Percentiles rank a stretch among this genome's conserved stretches.
Evolutionary conservation across 2,329 filamentous ascomycete genomes (phyloP).

Genomic region (Microcyclospora pomicola): DNA sequence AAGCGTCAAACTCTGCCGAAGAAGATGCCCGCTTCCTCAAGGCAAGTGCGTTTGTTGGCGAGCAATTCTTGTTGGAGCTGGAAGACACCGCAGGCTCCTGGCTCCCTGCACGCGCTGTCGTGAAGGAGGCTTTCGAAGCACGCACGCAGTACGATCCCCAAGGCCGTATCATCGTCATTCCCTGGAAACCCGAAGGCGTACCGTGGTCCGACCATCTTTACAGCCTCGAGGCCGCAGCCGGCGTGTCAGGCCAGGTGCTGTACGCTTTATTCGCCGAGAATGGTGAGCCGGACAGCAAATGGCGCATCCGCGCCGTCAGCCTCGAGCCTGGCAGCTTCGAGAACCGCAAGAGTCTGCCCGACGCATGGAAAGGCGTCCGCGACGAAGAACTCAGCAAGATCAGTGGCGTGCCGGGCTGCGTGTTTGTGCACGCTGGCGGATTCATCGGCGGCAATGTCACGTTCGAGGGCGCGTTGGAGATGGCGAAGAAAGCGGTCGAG

Average conservation of each 20-base stretch:
- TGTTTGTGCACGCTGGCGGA: constrained; percentile 88
- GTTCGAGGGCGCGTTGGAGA: constrained; percentile 71
- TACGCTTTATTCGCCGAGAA: constrained; percentile 91
- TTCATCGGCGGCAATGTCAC: constrained; percentile 96
- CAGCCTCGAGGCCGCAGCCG: constrained; percentile 55
- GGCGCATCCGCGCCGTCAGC: constrained; percentile 89
- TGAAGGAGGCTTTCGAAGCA: constrained; percentile 59
- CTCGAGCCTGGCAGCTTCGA: constrained; percentile 73
- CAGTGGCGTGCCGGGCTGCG: constrained; percentile 54
- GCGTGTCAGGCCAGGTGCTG: constrained; percentile 42
- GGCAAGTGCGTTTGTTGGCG: constrained; percentile 73
- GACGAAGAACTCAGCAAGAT: constrained; percentile 72
- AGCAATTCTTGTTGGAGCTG: constrained; percentile 72
- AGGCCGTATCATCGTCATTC: constrained; percentile 69
- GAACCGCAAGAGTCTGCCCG: constrained; percentile 81
- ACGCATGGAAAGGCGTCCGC: constrained; percentile 80
- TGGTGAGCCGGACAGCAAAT: constrained; percentile 60
- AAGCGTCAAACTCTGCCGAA: constrained; percentile 43
- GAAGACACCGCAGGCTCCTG: constrained; percentile 62
- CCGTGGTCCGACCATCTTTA: constrained; percentile 98
- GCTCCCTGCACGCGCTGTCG: constrained; percentile 74
- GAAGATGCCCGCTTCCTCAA: constrained; percentile 70
- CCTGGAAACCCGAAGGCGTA: constrained; percentile 49
- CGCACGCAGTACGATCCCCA: constrained; percentile 54
- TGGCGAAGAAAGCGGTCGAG: constrained; percentile 64